phyloP scores from a whole-genome alignment of 2,329 filamentous ascomycete species.

The Colletotrichum sp. region DNA sequence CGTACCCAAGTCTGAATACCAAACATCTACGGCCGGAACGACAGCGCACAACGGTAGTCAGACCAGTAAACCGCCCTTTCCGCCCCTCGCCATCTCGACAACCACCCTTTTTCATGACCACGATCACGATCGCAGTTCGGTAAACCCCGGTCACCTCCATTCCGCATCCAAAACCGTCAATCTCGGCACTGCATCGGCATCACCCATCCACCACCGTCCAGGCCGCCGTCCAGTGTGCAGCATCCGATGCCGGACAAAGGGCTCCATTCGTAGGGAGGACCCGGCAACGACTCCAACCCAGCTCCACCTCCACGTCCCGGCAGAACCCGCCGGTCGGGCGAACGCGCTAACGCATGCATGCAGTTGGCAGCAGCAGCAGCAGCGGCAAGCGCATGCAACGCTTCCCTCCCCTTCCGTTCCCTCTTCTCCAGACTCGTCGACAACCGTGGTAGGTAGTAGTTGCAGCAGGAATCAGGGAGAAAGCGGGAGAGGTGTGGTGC shows the following conservation, averaged over 20 bases:
- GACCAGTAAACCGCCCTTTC: background rate
- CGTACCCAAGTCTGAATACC: background rate
- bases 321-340: background rate
- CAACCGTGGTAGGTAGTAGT: background rate
- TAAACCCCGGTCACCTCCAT: accelerated
- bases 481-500: background rate
- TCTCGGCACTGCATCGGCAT: background rate
- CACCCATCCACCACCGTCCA: background rate
- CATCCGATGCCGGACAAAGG: background rate
- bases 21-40: background rate
- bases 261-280: background rate
- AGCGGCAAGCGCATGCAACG: background rate
- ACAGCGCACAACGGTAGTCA: background rate
- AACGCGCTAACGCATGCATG: background rate
- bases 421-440: background rate
- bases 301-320: background rate
- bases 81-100: background rate
- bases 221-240: background rate
- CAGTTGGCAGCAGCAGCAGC: background rate
- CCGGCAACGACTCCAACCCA: background rate
- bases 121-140: background rate
- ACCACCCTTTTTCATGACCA: accelerated
- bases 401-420: background rate
- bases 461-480: background rate
- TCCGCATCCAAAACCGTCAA: background rate